Evolutionary conservation across 441 rosid genomes (phyloP), one percentile per base, ranked within the genome.

Genomic region (Brassica hybrid): DNA sequence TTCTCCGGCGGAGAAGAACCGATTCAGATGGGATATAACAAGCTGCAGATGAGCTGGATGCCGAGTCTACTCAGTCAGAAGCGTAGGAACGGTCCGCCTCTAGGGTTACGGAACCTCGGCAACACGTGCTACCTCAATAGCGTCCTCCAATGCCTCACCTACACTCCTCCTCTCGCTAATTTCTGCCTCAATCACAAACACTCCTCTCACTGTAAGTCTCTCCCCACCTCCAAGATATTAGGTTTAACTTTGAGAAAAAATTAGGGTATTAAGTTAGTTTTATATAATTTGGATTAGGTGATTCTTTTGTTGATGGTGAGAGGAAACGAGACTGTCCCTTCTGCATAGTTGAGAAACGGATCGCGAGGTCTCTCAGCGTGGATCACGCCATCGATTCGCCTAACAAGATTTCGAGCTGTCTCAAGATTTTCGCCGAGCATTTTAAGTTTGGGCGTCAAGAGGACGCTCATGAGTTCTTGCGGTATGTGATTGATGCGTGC

Each of bases 101-200:
- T 96, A 86, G 98, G 99, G 81, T 84, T 96, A 60, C 86, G 77
- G 70, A 96, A 96, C 80, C 98, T 96, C 81, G 97, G 99, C 81
- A 96, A 96, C 82, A 87, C 98, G 36, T 96, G 99, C 67, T 96
- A 96, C 79, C 91, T 96, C 75, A 96, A 96, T 84, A 91, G 97
- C 88, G 99, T 96, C 74, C 97, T 96, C 61, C 99, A 96, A 90
- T 96, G 99, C 72, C 99, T 96, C 72, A 96, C 99, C 71, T 91
- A 91, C 85, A 94, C 99, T 59, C 97, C 99, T 75, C 99, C 99
- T 18, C 88, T 96, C 59, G 99, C 99, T 69, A 91, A 96, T 88
- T 94, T 94, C 86, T 96, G 99, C 79, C 98, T 96, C 74, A 76
- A 77, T 48, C 81, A 74, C 56, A 91, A 89, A 54, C 99, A 96